Evolutionary conservation across 2,329 filamentous ascomycete genomes (phyloP), one percentile per base, ranked within the genome.

Genomic region (Fusarium pseudograminearum): DNA sequence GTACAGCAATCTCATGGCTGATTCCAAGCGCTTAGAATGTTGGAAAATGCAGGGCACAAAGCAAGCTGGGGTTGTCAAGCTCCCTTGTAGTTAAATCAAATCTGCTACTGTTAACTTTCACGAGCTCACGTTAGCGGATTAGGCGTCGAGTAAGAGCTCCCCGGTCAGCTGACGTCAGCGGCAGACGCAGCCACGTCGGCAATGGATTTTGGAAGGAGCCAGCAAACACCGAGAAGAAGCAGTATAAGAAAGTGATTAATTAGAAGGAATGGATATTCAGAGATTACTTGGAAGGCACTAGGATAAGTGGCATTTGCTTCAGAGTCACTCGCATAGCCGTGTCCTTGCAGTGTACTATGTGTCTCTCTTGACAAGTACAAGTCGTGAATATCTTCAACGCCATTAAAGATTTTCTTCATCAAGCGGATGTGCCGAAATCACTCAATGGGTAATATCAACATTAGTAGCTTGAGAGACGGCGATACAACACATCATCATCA

Each of bases 1-100:
- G 72, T 89, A 84, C 51, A 84, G 79, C 52, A 84, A 79, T 77
- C 85, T 88, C 89, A 91, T 90, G 48, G 56, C 53, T 78, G 69
- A 28, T 61, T 38, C 20, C 34, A 22, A 42, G 62, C 45, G 59
- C 68, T 71, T 56, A 45, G 33, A 48, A 34, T 57, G 42, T 36
- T 30, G 20, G 16, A 34, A 24, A 34, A 18, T 45, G 50, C 33
- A 57, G 57, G 51, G 57, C 61, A 50, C 26, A 57, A 50, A 56
- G n/a, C 22, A 24, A 24, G 26, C 45, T 42, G 47, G 31, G 47
- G 44, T 42, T 31, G 59, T 56, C 16, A 36, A 57, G 45, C 60
- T 69, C 50, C 46, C 33, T 65, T 30, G 58, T 44, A 33, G 46
- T 47, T 54, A 40, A 57, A 55, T 62, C 48, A 36, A 40, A 41